Base-by-base conservation (phyloP, 1,284 basidiomycete species). In the Xerocomus minutiporus region DNA sequence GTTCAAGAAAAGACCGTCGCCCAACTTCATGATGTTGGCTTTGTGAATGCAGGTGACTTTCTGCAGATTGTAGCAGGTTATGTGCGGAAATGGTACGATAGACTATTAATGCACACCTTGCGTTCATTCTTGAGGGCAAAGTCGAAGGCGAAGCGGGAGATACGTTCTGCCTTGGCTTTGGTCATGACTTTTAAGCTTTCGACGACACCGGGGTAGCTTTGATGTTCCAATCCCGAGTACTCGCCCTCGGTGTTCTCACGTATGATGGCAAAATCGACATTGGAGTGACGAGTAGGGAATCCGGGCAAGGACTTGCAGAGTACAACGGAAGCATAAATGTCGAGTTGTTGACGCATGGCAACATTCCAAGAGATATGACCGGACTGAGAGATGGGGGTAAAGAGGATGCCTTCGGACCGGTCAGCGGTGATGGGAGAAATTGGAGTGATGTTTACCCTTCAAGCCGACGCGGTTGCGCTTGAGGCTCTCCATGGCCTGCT, bases 41-140 rank as follows among this genome's bases (percentile, higher is more conserved):
- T 99, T 99, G 87, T 99, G 97, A 47, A 99, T 95, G 71, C 95
- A 98, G 52, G 97, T 99, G 63, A 99, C 97, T 88, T 96, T 97
- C 92, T 96, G 66, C 7, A 42, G 48, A 34, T 55, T 40, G 40
- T 42, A 17, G 32, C 9, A 23, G 23, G 62, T 42, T 65, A 54
- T 52, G 42, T 50, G 51, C 7, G 35, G 38, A 34, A 46, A 46
- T 39, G 36, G 32, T 5, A 34, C 2, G n/a, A 9, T 23, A 23
- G 6, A 28, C 32, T 29, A 50, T 35, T 20, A 34, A 42, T 50
- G 41, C 75, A 52, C 55, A 86, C 91, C 84, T 97, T 97, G 74
- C 96, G 88, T 74, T 91, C 86, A 79, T 99, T 99, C 83, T 98
- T 98, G 67, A 98, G 78, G 46, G 97, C 97, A 75, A 98, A 99